Evolutionary conservation across 2,329 filamentous ascomycete genomes (phyloP), one percentile per base, ranked within the genome.

Genomic region (Didymella sp.): DNA sequence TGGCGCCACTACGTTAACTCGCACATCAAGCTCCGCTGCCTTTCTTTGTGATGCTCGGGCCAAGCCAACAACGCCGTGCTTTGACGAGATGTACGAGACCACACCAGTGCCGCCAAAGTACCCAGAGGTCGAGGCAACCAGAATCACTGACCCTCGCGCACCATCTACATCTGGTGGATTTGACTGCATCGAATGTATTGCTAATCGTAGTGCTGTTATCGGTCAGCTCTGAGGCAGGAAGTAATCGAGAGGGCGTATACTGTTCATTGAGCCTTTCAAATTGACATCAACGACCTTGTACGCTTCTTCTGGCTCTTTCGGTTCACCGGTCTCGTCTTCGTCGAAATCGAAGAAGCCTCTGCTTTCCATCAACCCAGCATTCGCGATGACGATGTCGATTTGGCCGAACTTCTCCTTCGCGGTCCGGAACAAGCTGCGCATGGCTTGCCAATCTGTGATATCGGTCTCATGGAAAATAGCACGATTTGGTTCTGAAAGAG

Each of bases 1-100:
- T 1, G 81, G 80, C 8, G 79, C 80, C n/a, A 82, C 70, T 4
- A 76, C 78, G 60, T 82, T 82, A 17, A 78, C 72, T 12, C 79
- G 67, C 4, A 82, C 73, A 13, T 69, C 66, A 22, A 76, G 69
- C 40, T 72, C 61, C 2, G 65, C 58, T 1, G 79, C 76, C 12
- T 64, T 65, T 2, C 48, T 40, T 56, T 80, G 77, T 8, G 73
- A 77, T 4, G 75, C 67, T 2, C 79, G 73, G 5, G 76, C 65
- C 1, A 80, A 66, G 0, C 78, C 78, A 0, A 79, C 64, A 2
- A 79, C 67, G 1, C 76, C 78, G 41, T 80, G 78, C 56, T 80
- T 80, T 1, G 78, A 79, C 0, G 78, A 64, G n/a, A 80, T 64
- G 49, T 80, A 80, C 1, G 76, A 77, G 0, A 76, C 66, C 1